Percentiles rank a stretch among this genome's conserved stretches.
Conservation (phyloP, 2,329 filamentous ascomycete genomes). For the Boeremia exigua region DNA sequence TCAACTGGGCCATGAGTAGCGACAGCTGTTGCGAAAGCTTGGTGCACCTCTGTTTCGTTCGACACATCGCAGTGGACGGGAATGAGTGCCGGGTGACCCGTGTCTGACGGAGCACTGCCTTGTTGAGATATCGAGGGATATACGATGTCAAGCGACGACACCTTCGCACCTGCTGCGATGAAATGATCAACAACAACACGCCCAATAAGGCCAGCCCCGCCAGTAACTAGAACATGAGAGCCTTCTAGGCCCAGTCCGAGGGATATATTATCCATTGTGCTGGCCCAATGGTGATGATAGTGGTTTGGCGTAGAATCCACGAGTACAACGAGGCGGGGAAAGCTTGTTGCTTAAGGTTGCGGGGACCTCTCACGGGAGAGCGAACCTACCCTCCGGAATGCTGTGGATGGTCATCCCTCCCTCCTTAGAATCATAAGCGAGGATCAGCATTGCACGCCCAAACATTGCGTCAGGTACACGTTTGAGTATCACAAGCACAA, state of each 20-base stretch:
- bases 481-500: neutral
- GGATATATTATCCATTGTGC: constrained; percentile 15
- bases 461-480: neutral
- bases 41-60: constrained; percentile 41
- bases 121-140: constrained; percentile 9
- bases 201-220: constrained; percentile 52
- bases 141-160: constrained; percentile 48
- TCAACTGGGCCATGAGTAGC: constrained; percentile 46
- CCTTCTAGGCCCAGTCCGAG: constrained; percentile 46
- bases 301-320: neutral
- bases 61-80: constrained; percentile 45
- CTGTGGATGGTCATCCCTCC: neutral
- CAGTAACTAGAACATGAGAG: constrained; percentile 51
- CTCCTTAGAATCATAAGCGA: neutral
- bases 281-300: neutral
- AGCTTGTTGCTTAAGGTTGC: constrained; percentile 5
- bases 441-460: neutral
- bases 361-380: neutral
- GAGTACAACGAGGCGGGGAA: constrained; percentile 8
- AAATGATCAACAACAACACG: constrained; percentile 49
- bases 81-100: constrained; percentile 1
- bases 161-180: constrained; percentile 51
- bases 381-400: constrained; percentile 2
- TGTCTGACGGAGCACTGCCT: constrained; percentile 1
- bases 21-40: constrained; percentile 45